These are phyloP conservation scores for Naegleria fowleri DNA, from an alignment of 208 protist species.

Conservation along the genomic window DNA sequence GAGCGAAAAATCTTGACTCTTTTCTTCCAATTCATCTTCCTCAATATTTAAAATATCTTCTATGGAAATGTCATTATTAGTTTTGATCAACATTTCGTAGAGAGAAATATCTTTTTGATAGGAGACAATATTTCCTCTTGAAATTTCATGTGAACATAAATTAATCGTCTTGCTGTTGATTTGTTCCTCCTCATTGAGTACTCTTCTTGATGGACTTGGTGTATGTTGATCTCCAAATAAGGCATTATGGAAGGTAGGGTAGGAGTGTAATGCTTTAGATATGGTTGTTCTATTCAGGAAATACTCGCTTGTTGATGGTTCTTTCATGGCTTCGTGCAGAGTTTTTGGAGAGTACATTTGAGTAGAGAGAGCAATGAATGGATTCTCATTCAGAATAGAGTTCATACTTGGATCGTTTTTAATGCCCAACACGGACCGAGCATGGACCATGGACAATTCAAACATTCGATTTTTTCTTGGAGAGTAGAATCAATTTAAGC, in stretches of 20 bases:
- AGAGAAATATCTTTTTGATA: not conserved
- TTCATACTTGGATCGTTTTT: not conserved
- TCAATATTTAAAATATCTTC: not conserved
- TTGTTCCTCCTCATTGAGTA: not conserved
- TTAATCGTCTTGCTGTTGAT: not conserved
- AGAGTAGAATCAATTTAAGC: not conserved
- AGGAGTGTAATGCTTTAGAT: not conserved
- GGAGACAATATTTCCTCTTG: not conserved
- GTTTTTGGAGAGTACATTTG: not conserved
- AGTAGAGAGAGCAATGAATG: not conserved
- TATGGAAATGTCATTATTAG: not conserved
- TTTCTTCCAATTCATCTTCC: not conserved
- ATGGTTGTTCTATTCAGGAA: not conserved
- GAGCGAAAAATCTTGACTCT: not conserved
- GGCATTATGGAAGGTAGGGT: not conserved
- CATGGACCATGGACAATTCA: not conserved
- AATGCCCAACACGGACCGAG: not conserved
- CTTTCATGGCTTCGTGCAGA: not conserved
- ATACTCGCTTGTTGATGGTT: not conserved
- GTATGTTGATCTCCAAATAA: not conserved
- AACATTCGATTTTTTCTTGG: not conserved
- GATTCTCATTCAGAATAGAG: not conserved
- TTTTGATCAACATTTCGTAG: not conserved
- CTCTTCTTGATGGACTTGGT: not conserved
- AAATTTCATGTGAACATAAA: not conserved